A percentile compares a stretch with the other conserved stretches of the same genome.
phyloP scores from a whole-genome alignment of 1,139 yeast genomes.

The Taphrina pruni region DNA sequence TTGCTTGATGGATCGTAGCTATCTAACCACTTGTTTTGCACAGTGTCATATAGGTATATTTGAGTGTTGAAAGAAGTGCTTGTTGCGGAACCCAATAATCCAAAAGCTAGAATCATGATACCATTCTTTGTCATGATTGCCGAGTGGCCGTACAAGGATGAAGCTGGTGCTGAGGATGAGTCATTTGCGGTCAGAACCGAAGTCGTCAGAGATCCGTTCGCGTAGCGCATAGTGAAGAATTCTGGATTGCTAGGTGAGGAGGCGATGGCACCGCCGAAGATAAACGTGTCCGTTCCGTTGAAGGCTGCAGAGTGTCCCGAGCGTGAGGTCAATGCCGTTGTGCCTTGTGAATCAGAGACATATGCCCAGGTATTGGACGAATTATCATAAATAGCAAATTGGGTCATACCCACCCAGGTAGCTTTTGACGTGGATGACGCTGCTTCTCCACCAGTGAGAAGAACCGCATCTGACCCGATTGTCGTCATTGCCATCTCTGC shows the following conservation, averaged over 20 bases:
- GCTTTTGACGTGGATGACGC: conserved; percentile 26
- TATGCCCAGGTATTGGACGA: conserved; percentile 27
- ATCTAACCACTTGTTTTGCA: conserved; percentile 31
- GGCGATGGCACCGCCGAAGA: conserved; percentile 30
- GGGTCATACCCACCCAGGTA: conserved; percentile 37
- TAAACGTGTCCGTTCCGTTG: conserved; percentile 33
- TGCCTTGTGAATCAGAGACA: conserved; percentile 11
- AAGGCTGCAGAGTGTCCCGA: conserved; percentile 35
- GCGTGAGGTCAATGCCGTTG: conserved; percentile 9
- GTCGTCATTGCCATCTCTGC: conserved; percentile 36
- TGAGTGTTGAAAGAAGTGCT: conserved; percentile 25
- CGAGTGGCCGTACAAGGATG: conserved; percentile 25
- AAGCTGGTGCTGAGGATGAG: conserved; percentile 16
- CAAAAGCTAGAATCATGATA: conserved; percentile 37
- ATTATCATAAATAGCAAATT: conserved; percentile 16
- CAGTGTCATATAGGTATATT: conserved; percentile 30
- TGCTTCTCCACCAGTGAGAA: conserved; percentile 34
- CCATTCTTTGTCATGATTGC: conserved; percentile 34
- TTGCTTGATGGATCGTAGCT: conserved; percentile 25
- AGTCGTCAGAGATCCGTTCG: background rate
- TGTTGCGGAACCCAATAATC: conserved; percentile 15
- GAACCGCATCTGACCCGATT: background rate
- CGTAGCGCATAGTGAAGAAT: conserved; percentile 20
- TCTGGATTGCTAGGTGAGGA: conserved; percentile 11
- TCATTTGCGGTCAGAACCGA: conserved; percentile 5